Percentiles rank a stretch among this genome's conserved stretches.
Evolutionary conservation across 2,329 filamentous ascomycete genomes (phyloP).

Genomic region (Xylaria sp.): DNA sequence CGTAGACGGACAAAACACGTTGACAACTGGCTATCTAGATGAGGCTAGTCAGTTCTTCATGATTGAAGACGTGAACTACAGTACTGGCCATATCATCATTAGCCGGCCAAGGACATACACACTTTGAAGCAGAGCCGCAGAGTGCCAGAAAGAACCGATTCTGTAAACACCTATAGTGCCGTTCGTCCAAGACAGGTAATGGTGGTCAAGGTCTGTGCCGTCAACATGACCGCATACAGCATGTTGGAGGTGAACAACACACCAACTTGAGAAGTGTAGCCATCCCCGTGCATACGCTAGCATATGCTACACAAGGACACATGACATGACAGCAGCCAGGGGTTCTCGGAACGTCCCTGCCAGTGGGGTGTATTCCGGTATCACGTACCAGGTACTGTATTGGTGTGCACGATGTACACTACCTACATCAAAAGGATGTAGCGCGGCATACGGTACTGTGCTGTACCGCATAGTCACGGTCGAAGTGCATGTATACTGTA

Average conservation of each 20-base stretch:
- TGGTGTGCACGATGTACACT: slow-evolving; percentile 15
- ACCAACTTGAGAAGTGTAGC: slow-evolving; percentile 13
- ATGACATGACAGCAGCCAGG: slow-evolving; percentile 37
- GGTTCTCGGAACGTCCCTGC: slow-evolving; percentile 37
- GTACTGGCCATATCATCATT: slow-evolving; percentile 4
- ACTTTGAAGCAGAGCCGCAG: slow-evolving; percentile 33
- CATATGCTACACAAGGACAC: slow-evolving; percentile 37
- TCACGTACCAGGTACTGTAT: slow-evolving; percentile 15
- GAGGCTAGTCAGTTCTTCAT: slow-evolving; percentile 17
- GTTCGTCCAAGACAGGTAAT: slow-evolving; percentile 35
- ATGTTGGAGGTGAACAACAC: slow-evolving; percentile 26
- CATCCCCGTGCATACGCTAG: slow-evolving; percentile 31
- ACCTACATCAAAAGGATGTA: slow-evolving; percentile 15
- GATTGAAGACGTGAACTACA: slow-evolving; percentile 1
- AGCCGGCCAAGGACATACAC: slow-evolving; percentile 24
- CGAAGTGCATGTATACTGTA: slow-evolving; percentile 17
- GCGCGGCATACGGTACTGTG: slow-evolving; percentile 1
- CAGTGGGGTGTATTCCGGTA: slow-evolving; percentile 36
- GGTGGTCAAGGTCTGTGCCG: slow-evolving; percentile 28
- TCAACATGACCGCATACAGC: slow-evolving; percentile 33
- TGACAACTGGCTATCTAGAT: not conserved
- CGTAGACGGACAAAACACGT: not conserved
- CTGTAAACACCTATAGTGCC: slow-evolving; percentile 22
- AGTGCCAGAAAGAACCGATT: slow-evolving; percentile 27
- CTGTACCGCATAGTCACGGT: slow-evolving; percentile 11